Conservation (phyloP, 108 stramenopile genomes). For the Conticribra weissflogii region DNA sequence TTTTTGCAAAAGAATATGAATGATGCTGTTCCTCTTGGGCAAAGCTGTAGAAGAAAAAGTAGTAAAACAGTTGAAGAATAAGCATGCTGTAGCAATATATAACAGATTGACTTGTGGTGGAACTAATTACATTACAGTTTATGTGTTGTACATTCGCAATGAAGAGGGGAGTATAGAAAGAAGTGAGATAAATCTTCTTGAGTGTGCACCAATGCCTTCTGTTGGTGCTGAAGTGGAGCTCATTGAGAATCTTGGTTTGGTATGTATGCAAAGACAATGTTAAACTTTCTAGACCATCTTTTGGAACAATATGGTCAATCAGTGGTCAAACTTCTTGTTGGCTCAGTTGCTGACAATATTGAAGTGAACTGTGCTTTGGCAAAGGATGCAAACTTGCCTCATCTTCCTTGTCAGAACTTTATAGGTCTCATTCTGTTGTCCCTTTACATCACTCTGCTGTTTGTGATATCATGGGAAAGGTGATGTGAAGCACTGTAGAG, state of each 20-base stretch:
- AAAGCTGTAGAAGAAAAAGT: constrained; percentile 2
- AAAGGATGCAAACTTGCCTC: neutral
- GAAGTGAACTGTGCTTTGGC: neutral
- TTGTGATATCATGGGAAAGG: no score
- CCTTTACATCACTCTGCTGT: no score
- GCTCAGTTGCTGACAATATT: neutral
- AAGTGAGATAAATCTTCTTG: neutral
- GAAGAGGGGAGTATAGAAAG: neutral
- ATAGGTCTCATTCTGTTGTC: no score
- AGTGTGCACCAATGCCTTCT: constrained; percentile 1
- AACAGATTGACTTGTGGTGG: constrained; percentile 1
- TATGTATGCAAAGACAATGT: constrained; percentile 1
- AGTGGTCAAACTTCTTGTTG: neutral
- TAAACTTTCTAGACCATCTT: neutral
- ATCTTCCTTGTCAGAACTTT: constrained; percentile 4
- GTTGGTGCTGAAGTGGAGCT: neutral
- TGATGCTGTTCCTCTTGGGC: neutral
- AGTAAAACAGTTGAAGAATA: neutral
- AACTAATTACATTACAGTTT: neutral
- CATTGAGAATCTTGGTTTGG: neutral
- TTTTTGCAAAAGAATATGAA: neutral
- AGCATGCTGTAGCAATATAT: neutral
- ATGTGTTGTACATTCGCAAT: neutral
- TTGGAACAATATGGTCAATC: neutral
- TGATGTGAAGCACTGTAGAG: no score